These are phyloP conservation scores for Tephrocybe sp. DNA, from an alignment of 768 basidiomycete genomes.

Conservation along the genomic window DNA sequence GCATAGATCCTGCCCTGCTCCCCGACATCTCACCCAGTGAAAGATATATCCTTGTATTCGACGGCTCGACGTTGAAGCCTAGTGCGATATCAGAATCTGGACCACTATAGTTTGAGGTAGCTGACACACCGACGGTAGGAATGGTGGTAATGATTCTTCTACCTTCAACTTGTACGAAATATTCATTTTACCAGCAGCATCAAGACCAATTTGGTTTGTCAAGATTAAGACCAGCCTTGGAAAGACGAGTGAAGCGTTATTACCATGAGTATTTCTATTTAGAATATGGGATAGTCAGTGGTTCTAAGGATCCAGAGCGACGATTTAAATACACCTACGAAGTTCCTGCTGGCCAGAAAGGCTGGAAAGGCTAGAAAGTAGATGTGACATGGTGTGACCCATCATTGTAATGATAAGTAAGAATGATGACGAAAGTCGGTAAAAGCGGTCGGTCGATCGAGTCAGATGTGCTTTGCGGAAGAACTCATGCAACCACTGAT, in stretches of 20 bases:
- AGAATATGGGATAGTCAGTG: slow-evolving; percentile 29
- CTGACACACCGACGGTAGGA: slow-evolving; percentile 91
- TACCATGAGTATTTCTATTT: slow-evolving; percentile 94
- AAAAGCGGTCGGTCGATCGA: too few relatives aligned
- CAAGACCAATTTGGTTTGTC: slow-evolving; percentile 83
- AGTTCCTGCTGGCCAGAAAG: slow-evolving; percentile 99
- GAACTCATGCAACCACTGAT: too few relatives aligned
- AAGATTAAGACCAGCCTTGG: slow-evolving; percentile 10
- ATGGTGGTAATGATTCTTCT: slow-evolving; percentile 99
- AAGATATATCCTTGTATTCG: slow-evolving; percentile 99
- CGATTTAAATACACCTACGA: slow-evolving; percentile 65
- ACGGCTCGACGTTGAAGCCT: slow-evolving; percentile 99
- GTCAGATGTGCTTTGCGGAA: too few relatives aligned
- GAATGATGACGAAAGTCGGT: slow-evolving; percentile 32
- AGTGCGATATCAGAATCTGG: slow-evolving; percentile 21
- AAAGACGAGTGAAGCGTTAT: slow-evolving; percentile 16
- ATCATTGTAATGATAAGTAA: slow-evolving; percentile 47
- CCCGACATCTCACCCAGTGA: slow-evolving; percentile 99
- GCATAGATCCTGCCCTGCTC: slow-evolving; percentile 99
- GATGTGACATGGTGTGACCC: slow-evolving; percentile 75
- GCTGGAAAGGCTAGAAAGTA: slow-evolving; percentile 76
- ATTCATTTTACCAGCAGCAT: slow-evolving; percentile 98
- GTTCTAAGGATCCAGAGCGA: slow-evolving; percentile 28
- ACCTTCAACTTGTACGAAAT: slow-evolving; percentile 99
- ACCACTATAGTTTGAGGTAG: slow-evolving; percentile 8